Evolutionary conservation across 495 filamentous ascomycete genomes (phyloP), one percentile per base, ranked within the genome.

Genomic region (Letharia lupina): DNA sequence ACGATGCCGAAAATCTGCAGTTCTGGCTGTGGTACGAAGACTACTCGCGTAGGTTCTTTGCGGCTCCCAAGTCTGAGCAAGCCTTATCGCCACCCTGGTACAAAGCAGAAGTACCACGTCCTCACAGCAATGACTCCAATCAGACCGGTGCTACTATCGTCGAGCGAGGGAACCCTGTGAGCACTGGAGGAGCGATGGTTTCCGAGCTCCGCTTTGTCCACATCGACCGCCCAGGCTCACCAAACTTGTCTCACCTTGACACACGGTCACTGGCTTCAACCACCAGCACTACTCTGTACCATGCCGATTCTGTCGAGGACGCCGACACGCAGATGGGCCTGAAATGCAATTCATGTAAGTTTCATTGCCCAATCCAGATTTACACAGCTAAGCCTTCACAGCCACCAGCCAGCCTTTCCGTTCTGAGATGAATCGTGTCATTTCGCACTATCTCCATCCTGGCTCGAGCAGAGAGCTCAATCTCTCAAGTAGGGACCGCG

Each of bases 401-500:
- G 72, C 70, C 61, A 66, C 62, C 7, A 54, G 89, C 62, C 89
- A 91, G 67, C 89, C 89, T 4, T 90, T 88, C 73, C 84, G 88
- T 28, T 78, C 83, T 5, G 89, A 91, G 74, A 82, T 91, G 64
- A 77, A 82, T 67, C 81, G 87, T 42, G 78, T 91, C 64, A 85
- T 91, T 68, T 79, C 79, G 13, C 85, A 84, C 39, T 91, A 92
- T 73, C 79, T 92, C 69, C 78, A 80, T 41, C 80, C 83, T 59
- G 79, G 75, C 44, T 78, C 82, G 6, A 80, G 87, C 2, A 83
- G 89, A 9, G 85, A 91, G 70, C 82, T 92, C 58, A 92, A 91
- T 72, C 78, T 91, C 23, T 88, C 89, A 0, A 77, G 79, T 20
- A 77, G 81, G 18, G 86, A 91, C 63, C 85, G 85, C 35, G 79